Evolutionary conservation across 2,329 filamentous ascomycete species (phyloP), one percentile per base, ranked within the genome.

Genomic region (Pestalotiopsis fici): DNA sequence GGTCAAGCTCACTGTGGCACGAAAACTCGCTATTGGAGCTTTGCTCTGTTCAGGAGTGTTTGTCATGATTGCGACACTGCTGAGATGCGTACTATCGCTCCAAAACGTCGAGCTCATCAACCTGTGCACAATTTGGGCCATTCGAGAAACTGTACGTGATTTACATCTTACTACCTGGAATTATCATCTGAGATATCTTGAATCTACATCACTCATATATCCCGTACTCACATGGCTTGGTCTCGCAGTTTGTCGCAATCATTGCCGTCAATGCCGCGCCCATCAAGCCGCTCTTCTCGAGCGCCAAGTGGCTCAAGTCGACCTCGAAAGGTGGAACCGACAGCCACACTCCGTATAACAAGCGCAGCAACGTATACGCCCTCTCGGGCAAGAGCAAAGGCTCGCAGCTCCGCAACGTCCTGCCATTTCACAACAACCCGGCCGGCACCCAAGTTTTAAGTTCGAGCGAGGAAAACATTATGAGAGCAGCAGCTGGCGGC

Each of bases 1-100:
- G 59, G 80, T 82, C 1, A 79, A 79, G 59, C 74, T 83, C 65
- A 76, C 72, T 25, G 55, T 79, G 3, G 73, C 75, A 50, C 73
- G 79, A 64, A 83, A 83, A 71, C 21, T 83, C 3, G 71, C 80
- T 18, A 78, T 82, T 56, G 76, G 77, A 1, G 35, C 81, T 4
- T 73, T 82, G 0, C 79, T 83, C 12, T 83, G 79, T 63, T 80
- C 81, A 3, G 81, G 82, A 3, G 50, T 83, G n/a, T 83, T 83
- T 67, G 78, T 83, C 65, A 81, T 83, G 68, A 69, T 79, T 7
- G 80, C 81, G 25, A 78, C 81, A 1, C 68, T 83, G 0, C 73
- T 83, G 43, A 80, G 82, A n/a, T 82, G 79, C 65, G 68, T 82
- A 43, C 69, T 81, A 4, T 81, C 78, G 13, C 73, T 83, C 0